A percentile compares a stretch with the other conserved stretches of the same genome.
Evolutionary conservation across 2,329 filamentous ascomycete species (phyloP).

Genomic region (Calonectria naviculata): DNA sequence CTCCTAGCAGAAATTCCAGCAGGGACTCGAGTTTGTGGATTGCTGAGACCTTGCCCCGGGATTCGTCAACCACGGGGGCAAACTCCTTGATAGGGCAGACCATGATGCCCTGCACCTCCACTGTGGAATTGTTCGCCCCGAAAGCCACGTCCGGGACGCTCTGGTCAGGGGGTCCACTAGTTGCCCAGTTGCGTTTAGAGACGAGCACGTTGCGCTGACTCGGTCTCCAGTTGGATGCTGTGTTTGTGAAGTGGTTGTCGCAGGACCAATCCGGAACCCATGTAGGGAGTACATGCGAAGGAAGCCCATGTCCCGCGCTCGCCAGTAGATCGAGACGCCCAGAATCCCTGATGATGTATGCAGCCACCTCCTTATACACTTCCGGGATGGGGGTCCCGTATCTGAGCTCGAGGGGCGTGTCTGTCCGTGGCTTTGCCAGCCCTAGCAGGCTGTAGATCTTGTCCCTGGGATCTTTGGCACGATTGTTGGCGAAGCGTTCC

Average conservation of each 20-base stretch:
- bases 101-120: not conserved
- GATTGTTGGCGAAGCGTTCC: not conserved
- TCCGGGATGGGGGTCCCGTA: not conserved
- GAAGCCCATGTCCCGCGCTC: not conserved
- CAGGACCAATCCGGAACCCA: conserved; percentile 1
- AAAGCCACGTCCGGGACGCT: not conserved
- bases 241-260: not conserved
- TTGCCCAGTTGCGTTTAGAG: not conserved
- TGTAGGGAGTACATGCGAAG: not conserved
- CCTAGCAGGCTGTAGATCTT: not conserved
- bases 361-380: not conserved
- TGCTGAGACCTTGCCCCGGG: not conserved
- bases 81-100: not conserved
- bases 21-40: not conserved
- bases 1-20: not conserved
- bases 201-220: not conserved
- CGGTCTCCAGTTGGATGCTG: not conserved
- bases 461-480: not conserved
- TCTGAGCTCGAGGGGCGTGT: not conserved
- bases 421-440: not conserved
- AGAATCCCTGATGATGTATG: not conserved
- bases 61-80: not conserved
- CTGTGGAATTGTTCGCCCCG: not conserved
- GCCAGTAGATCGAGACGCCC: not conserved
- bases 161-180: not conserved